Evolutionary conservation across 2,329 filamentous ascomycete genomes (phyloP).

Genomic region (Hymenotorrendiella dingleyae): DNA sequence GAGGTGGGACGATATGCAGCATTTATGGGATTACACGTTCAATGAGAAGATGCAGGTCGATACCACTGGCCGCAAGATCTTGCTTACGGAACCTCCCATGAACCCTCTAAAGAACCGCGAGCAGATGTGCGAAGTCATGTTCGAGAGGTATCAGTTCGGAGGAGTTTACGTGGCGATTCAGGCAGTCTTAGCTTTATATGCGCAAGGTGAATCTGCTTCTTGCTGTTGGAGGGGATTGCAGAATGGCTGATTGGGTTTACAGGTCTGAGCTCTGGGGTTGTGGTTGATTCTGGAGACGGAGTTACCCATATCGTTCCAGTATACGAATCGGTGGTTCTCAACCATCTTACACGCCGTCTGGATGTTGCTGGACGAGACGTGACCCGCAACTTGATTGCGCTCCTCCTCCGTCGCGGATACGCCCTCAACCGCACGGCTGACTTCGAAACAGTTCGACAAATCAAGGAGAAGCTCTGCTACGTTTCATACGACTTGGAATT

Average conservation of each 20-base stretch:
- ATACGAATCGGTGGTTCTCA: slow-evolving; percentile 95
- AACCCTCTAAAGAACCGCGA: slow-evolving; percentile 96
- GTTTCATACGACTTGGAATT: slow-evolving; percentile 97
- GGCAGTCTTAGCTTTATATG: slow-evolving; percentile 91
- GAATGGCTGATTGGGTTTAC: slow-evolving; percentile 16
- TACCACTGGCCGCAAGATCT: slow-evolving; percentile 87
- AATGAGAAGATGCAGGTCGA: slow-evolving; percentile 95
- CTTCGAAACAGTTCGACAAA: slow-evolving; percentile 97
- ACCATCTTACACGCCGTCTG: slow-evolving; percentile 88
- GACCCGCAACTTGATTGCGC: slow-evolving; percentile 94
- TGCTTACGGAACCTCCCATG: slow-evolving; percentile 95
- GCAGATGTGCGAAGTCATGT: slow-evolving; percentile 99
- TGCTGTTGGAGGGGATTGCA: background rate
- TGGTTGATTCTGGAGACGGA: slow-evolving; percentile 96
- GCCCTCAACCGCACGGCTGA: slow-evolving; percentile 96
- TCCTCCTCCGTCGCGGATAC: slow-evolving; percentile 89
- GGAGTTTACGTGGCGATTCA: slow-evolving; percentile 98
- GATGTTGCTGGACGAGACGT: slow-evolving; percentile 96
- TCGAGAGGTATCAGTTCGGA: slow-evolving; percentile 92
- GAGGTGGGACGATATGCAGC: slow-evolving; percentile 99
- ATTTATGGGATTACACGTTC: slow-evolving; percentile 99
- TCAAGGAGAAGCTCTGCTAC: slow-evolving; percentile 99
- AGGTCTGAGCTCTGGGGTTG: slow-evolving; percentile 89
- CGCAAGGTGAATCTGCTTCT: slow-evolving; percentile 56
- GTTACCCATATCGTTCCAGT: slow-evolving; percentile 98